phyloP scores from a whole-genome alignment of 176 grass and related monocot species.

The Panicum miliaceum region DNA sequence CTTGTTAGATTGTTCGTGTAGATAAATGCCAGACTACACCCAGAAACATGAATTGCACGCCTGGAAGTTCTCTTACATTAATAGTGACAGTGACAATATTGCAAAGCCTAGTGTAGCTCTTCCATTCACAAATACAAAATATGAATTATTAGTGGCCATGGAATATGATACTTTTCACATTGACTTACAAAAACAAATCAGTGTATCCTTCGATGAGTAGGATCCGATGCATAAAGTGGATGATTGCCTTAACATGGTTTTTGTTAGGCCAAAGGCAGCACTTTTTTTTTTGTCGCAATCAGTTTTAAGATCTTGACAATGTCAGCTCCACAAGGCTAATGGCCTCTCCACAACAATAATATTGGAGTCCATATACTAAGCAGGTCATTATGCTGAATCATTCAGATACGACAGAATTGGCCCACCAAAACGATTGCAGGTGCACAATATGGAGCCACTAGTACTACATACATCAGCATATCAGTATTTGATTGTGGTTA shows the following conservation, averaged over 20 bases:
- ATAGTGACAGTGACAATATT: not conserved
- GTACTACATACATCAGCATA: not conserved
- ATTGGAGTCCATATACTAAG: not conserved
- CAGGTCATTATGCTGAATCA: not conserved
- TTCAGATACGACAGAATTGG: not conserved
- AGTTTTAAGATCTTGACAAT: slow-evolving; percentile 22
- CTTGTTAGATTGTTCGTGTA: not conserved
- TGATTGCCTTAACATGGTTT: slow-evolving; percentile 43
- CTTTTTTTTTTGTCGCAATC: slow-evolving; percentile 35
- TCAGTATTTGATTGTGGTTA: too few relatives aligned
- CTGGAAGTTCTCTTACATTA: not conserved
- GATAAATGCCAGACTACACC: not conserved
- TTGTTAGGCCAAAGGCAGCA: slow-evolving; percentile 26
- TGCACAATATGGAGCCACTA: not conserved
- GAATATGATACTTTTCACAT: slow-evolving; percentile 16
- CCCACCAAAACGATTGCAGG: not conserved
- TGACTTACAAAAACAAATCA: slow-evolving; percentile 26
- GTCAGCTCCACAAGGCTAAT: slow-evolving; percentile 20
- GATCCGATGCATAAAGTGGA: slow-evolving; percentile 45
- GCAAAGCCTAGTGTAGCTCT: not conserved
- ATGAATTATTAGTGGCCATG: not conserved
- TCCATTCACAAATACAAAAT: not conserved
- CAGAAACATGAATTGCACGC: slow-evolving; percentile 3
- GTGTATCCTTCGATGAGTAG: slow-evolving; percentile 40
- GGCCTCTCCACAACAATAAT: slow-evolving; percentile 21